Percentiles rank a stretch among this genome's conserved stretches.
Evolutionary conservation across 352 stramenopile species (phyloP).

Genomic region (Thraustochytrium sp.): DNA sequence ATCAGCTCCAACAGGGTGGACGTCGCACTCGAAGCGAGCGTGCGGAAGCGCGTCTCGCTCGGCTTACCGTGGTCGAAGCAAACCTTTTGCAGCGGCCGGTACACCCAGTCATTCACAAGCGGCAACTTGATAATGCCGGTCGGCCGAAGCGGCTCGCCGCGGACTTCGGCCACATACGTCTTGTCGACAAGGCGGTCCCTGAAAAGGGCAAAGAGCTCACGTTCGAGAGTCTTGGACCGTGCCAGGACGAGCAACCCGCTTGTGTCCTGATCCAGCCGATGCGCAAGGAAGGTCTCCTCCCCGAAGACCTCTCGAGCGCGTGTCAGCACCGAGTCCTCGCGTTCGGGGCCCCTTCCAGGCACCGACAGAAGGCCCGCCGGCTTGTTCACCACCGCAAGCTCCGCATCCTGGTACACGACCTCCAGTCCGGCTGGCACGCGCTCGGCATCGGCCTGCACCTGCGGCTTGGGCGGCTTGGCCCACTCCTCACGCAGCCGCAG

Average conservation of each 20-base stretch:
- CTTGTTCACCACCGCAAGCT: neutral
- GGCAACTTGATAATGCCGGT: neutral
- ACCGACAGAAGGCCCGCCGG: neutral
- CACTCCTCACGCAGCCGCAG: neutral
- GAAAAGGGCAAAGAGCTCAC: neutral
- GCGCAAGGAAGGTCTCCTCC: neutral
- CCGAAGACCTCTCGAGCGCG: neutral
- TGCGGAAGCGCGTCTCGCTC: slow-evolving; percentile 65
- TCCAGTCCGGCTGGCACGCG: neutral
- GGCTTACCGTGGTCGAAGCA: slow-evolving; percentile 59
- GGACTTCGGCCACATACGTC: neutral
- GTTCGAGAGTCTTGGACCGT: neutral
- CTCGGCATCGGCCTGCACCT: neutral
- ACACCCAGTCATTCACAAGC: neutral
- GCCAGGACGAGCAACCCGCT: neutral
- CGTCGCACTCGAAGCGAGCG: slow-evolving; percentile 57
- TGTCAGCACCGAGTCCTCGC: neutral
- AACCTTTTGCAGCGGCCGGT: slow-evolving; percentile 7
- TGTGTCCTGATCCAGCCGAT: neutral
- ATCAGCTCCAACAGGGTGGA: slow-evolving; percentile 84
- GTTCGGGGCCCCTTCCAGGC: neutral
- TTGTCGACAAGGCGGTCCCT: neutral
- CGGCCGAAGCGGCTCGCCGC: neutral
- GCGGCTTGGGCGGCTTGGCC: neutral
- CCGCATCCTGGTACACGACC: neutral